A percentile compares a stretch with the other conserved stretches of the same genome.
These are phyloP conservation scores for Isochrysis galbana DNA, from an alignment of 78 protist species.

Conservation along the genomic window DNA sequence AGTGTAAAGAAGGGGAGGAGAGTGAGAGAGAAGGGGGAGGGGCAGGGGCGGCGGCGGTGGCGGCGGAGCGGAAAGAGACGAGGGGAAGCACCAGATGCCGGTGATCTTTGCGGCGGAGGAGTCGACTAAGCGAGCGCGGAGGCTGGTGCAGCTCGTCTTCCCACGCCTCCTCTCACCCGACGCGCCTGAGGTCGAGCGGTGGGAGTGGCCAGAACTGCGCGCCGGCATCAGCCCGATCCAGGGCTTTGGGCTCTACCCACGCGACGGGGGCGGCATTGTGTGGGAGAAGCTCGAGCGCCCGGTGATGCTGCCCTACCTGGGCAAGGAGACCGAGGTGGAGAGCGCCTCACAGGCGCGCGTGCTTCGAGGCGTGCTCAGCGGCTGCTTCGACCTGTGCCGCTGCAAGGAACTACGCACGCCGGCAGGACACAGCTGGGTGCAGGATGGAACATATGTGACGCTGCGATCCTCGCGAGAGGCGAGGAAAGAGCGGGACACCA, in stretches of 20 bases:
- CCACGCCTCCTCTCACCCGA: background rate
- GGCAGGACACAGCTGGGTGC: background rate
- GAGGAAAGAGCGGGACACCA: background rate
- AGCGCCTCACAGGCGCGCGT: background rate
- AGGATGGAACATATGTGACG: background rate
- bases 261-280: background rate
- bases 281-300: constrained; percentile 7
- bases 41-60: no score
- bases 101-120: background rate
- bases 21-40: no score
- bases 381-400: background rate
- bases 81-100: no score
- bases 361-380: constrained; percentile 3
- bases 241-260: background rate
- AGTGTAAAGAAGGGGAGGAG: no score
- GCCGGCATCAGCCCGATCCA: background rate
- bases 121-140: background rate
- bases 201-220: background rate
- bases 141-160: background rate
- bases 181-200: background rate
- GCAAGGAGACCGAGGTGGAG: constrained; percentile 26
- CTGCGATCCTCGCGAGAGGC: background rate
- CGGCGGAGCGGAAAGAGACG: no score
- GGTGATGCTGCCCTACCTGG: background rate
- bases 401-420: background rate